A percentile compares a stretch with the other conserved stretches of the same genome.
Conservation (phyloP, 2,329 filamentous ascomycete species). For the Microsporum ferrugineum region DNA sequence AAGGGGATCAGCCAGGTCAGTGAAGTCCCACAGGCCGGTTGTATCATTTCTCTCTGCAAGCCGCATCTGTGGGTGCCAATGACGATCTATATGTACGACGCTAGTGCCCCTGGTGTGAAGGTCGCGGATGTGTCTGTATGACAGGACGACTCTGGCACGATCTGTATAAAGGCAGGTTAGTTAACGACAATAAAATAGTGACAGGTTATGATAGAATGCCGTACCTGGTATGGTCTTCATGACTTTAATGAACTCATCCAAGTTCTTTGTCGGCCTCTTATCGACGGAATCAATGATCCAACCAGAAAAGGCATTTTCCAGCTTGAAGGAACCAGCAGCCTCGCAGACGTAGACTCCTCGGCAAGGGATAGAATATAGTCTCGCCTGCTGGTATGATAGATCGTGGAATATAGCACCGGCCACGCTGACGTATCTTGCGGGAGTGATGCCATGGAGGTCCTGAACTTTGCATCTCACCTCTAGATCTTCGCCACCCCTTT, state of each 20-base stretch:
- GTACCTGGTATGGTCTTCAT: constrained; percentile 73
- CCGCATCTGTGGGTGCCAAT: constrained; percentile 94
- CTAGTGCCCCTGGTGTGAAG: constrained; percentile 88
- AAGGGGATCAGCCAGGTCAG: constrained; percentile 68
- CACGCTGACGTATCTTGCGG: constrained; percentile 88
- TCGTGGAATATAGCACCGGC: constrained; percentile 92
- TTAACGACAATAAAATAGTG: neutral
- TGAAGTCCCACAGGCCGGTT: constrained; percentile 90
- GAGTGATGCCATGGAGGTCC: constrained; percentile 87
- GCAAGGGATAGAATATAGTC: constrained; percentile 82
- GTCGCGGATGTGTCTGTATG: constrained; percentile 90
- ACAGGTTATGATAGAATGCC: neutral
- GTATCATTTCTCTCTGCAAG: constrained; percentile 80
- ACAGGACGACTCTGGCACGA: constrained; percentile 74
- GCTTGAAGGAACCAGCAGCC: constrained; percentile 84
- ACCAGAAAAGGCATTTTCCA: constrained; percentile 80
- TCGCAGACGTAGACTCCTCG: constrained; percentile 93
- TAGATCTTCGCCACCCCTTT: constrained; percentile 77
- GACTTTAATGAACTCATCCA: constrained; percentile 81
- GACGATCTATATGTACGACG: constrained; percentile 83
- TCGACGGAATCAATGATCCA: constrained; percentile 92
- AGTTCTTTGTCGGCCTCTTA: constrained; percentile 77
- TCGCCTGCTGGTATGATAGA: constrained; percentile 94
- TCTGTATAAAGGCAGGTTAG: constrained; percentile 29
- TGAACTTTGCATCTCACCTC: constrained; percentile 76